Evolutionary conservation across 1,284 basidiomycete genomes (phyloP).

Genomic region (Sanghuangporus baumii): DNA sequence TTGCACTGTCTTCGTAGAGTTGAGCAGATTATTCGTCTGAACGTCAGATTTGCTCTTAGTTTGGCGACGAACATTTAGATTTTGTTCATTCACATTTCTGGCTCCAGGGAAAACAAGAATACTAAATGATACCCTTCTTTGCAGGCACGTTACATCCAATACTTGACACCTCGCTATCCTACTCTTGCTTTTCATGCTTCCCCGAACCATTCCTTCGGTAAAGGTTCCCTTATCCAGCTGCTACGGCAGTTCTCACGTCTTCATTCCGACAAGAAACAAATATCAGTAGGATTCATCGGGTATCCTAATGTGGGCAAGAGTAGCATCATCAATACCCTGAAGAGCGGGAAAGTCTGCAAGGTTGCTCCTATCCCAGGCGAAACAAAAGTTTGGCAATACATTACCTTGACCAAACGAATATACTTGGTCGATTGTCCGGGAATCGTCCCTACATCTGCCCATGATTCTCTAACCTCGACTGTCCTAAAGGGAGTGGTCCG

Average conservation of each 20-base stretch:
- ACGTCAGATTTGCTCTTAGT: constrained; percentile 34
- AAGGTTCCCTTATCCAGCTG: constrained; percentile 96
- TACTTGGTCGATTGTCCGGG: constrained; percentile 99
- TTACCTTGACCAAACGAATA: constrained; percentile 91
- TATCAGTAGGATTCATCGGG: constrained; percentile 96
- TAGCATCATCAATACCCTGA: constrained; percentile 97
- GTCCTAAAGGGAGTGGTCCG: constrained; percentile 97
- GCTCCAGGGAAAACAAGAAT: constrained; percentile 6
- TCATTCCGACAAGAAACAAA: constrained; percentile 99
- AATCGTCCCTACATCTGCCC: constrained; percentile 91
- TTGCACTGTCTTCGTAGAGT: constrained; percentile 35
- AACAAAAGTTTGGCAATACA: constrained; percentile 99
- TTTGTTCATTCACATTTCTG: constrained; percentile 15
- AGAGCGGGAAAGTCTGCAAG: constrained; percentile 96
- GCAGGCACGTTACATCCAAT: constrained; percentile 94
- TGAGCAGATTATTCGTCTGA: constrained; percentile 28
- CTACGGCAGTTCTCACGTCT: constrained; percentile 95
- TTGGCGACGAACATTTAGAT: constrained; percentile 33
- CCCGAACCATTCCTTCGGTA: constrained; percentile 98
- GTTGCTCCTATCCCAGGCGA: constrained; percentile 98
- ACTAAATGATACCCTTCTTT: constrained; percentile 5
- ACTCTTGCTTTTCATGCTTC: constrained; percentile 99
- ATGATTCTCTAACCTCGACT: constrained; percentile 87
- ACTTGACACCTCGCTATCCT: constrained; percentile 90
- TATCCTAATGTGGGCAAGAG: constrained; percentile 99